Base-by-base conservation (phyloP, 129 eudicot species). In the Flaveria ramosissima region DNA sequence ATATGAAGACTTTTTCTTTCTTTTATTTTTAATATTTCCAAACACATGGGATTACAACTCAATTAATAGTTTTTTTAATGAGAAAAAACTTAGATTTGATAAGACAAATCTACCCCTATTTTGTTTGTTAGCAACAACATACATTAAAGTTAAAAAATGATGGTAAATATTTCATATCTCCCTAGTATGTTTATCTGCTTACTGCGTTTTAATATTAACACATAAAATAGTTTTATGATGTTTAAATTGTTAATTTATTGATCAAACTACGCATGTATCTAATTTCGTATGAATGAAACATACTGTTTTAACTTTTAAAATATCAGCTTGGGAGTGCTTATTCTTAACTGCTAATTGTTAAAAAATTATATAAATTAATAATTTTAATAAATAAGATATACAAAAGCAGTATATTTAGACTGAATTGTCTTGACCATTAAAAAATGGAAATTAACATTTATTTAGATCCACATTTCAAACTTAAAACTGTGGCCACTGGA, bases 21-120 rank as follows among this genome's bases (percentile, higher is more conserved):
- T 2, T 70, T 30, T 17, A 36, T 50, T 48, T 0, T 26, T 14
- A 32, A 8, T 10, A 32, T 43, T 17, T 50, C 46, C 56, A 19
- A 51, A 50, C 83, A 72, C 83, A 79, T 51, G 83, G 73, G 74
- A 72, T 72, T 64, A 79, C 78, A 71, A 79, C 73, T 79, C 73
- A 70, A 78, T 20, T 24, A 43, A 30, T 78, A 46, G 10, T 4
- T 70, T 9, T 36, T 23, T 68, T 7, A 17, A 19, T 43, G 3
- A 13, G 15, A 7, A 75, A 17, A 50, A 48, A 9, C 20, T 32
- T 51, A 26, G 1, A 24, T 46, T 41, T 65, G 73, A 64, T 50
- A n/a, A 36, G 70, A 78, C 71, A 69, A 42, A 19, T 43, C 6
- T 78, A 17, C 61, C 61, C 26, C 21, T 20, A 51, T 2, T 39